Conservation (phyloP, 2,329 filamentous ascomycete species). For the Lachnellula occidentalis region DNA sequence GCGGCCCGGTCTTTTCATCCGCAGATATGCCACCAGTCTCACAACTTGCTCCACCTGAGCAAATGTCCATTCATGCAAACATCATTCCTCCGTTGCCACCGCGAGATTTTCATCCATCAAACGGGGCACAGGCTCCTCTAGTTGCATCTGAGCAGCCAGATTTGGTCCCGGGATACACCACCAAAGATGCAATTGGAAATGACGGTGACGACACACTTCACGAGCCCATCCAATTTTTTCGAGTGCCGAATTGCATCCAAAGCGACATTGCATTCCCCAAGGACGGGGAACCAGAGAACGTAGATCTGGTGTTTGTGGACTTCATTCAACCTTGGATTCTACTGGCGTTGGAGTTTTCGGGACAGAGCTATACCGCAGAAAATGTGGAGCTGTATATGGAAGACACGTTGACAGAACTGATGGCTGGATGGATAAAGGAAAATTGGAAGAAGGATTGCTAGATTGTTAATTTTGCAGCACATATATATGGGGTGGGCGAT, state of each 20-base stretch:
- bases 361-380: constrained; percentile 43
- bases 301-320: constrained; percentile 87
- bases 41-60: constrained; percentile 27
- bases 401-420: constrained; percentile 49
- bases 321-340: constrained; percentile 83
- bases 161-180: constrained; percentile 74
- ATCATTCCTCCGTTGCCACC: constrained; percentile 12
- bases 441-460: constrained; percentile 44
- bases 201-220: constrained; percentile 93
- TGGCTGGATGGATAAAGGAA: constrained; percentile 52
- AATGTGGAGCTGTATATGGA: constrained; percentile 48
- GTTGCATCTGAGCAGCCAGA: constrained; percentile 31
- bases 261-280: constrained; percentile 57
- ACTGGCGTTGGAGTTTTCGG: constrained; percentile 60
- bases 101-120: constrained; percentile 10
- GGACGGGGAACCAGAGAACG: constrained; percentile 54
- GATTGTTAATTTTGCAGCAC: neutral
- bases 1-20: constrained; percentile 40
- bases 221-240: constrained; percentile 65
- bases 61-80: constrained; percentile 22
- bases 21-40: constrained; percentile 25
- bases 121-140: constrained; percentile 32
- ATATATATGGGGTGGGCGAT: neutral
- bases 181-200: constrained; percentile 71
- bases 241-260: constrained; percentile 79